Percentiles rank a stretch among this genome's conserved stretches.
These are phyloP conservation scores for Ustilago hordei DNA, from an alignment of 1,284 basidiomycete genomes.

Conservation along the genomic window DNA sequence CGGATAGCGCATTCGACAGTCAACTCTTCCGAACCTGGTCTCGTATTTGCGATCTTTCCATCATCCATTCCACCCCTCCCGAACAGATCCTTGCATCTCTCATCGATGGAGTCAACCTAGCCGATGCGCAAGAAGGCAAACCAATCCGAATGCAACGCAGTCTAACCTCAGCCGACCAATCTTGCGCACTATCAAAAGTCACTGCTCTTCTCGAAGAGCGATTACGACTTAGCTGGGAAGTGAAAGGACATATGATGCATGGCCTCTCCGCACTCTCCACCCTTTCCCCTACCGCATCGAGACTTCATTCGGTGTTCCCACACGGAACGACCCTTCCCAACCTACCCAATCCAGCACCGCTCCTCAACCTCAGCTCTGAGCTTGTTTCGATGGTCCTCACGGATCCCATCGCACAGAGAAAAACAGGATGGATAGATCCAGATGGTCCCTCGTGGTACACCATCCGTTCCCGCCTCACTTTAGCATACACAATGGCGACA, in stretches of 20 bases:
- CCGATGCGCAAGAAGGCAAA: background rate
- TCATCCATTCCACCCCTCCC: constrained; percentile 2
- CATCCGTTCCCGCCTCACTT: constrained; percentile 9
- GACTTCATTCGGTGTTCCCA: constrained; percentile 19
- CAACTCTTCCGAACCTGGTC: constrained; percentile 30
- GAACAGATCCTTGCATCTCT: constrained; percentile 3
- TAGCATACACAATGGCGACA: constrained; percentile 27
- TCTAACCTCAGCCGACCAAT: background rate
- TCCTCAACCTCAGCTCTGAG: constrained; percentile 13
- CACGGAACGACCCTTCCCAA: constrained; percentile 22
- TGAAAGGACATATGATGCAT: constrained; percentile 20
- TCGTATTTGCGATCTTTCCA: constrained; percentile 13
- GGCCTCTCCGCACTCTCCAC: constrained; percentile 29
- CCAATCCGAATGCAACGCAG: constrained; percentile 6
- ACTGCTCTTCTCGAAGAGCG: constrained; percentile 11
- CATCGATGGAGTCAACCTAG: background rate
- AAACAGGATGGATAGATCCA: constrained; percentile 25
- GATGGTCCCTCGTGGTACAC: constrained; percentile 42
- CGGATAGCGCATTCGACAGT: constrained; percentile 4
- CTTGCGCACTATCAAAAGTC: constrained; percentile 7
- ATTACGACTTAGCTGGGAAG: constrained; percentile 12
- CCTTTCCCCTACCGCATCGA: constrained; percentile 11
- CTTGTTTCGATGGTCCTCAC: constrained; percentile 17
- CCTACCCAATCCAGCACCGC: constrained; percentile 25
- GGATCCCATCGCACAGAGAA: constrained; percentile 1